Base-by-base conservation (phyloP, 805 yeast species). In the Jamesozyma hellenica region DNA sequence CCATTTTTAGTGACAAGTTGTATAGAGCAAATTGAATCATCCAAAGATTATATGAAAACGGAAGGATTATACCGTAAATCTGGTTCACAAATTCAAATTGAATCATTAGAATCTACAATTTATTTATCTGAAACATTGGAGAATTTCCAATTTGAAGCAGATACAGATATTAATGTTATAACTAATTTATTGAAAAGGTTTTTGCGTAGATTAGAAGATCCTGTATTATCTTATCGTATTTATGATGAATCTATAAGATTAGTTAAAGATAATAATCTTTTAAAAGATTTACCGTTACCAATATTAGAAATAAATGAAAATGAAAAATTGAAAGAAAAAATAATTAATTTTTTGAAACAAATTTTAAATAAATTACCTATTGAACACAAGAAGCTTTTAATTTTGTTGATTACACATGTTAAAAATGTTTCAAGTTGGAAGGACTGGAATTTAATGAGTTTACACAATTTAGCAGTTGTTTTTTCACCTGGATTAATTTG, bases 11-110 rank as follows among this genome's bases (percentile, higher is more conserved):
- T 92, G 10, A 66, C 79, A 11, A 68, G 75, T 42, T 85, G 96
- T 61, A 62, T 87, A 5, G 65, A 68, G 18, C 92, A 81, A 50
- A 86, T 92, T 39, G 96, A 90, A 62, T 55, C 56, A 6, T 67
- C 85, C 42, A 95, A 95, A 4, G 46, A 41, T 2, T 38, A 38
- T 3, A 60, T 87, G 48, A 75, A 71, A 32, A 64, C 70, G 43
- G 96, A 88, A 58, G 98, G 98, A 7, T 71, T 90, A 30, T 90
- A 90, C 64, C 70, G 98, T 48, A 80, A 88, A 48, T 81, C 94
- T 34, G 98, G 95, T 1, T 71, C 85, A 8, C 80, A 82, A 36
- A 71, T 79, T 40, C 75, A 51, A 34, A 53, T 60, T 32, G 63
- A 58, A 41, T 50, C 50, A 17, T 47, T 58, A 23, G 65, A 60